Evolutionary conservation across 2,329 filamentous ascomycete genomes (phyloP).

Genomic region (Trichoderma hamatum): DNA sequence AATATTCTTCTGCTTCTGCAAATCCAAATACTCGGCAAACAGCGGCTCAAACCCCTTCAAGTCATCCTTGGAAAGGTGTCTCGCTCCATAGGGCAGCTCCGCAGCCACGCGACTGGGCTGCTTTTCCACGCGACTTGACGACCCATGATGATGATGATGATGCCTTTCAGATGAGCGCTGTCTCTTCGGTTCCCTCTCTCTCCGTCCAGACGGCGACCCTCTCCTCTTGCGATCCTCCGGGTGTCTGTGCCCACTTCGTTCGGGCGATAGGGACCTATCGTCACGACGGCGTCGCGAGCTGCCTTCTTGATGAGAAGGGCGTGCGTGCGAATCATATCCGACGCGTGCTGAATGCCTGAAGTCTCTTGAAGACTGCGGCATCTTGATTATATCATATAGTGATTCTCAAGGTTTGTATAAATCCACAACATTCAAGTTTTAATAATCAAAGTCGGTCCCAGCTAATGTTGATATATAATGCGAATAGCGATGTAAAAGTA

Average conservation of each 20-base stretch:
- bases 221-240: constrained; percentile 27
- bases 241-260: constrained; percentile 9
- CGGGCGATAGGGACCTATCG: constrained; percentile 19
- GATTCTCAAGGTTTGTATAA: no score
- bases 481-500: background rate
- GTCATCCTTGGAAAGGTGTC: constrained; percentile 69
- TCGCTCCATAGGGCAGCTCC: constrained; percentile 66
- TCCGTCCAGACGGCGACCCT: background rate
- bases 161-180: constrained; percentile 35
- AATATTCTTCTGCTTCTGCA: constrained; percentile 78
- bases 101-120: background rate
- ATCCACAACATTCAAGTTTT: background rate
- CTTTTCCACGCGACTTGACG: constrained; percentile 16
- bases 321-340: constrained; percentile 13
- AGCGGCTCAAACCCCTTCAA: constrained; percentile 67
- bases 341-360: constrained; percentile 23
- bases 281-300: constrained; percentile 11
- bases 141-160: constrained; percentile 5
- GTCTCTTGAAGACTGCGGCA: constrained; percentile 17
- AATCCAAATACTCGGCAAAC: constrained; percentile 81
- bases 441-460: no score
- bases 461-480: background rate
- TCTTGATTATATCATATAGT: background rate
- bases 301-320: constrained; percentile 8
- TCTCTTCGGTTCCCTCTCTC: constrained; percentile 30